Base-by-base conservation (phyloP, 345 rosid species). In the Moringa oleifera region DNA sequence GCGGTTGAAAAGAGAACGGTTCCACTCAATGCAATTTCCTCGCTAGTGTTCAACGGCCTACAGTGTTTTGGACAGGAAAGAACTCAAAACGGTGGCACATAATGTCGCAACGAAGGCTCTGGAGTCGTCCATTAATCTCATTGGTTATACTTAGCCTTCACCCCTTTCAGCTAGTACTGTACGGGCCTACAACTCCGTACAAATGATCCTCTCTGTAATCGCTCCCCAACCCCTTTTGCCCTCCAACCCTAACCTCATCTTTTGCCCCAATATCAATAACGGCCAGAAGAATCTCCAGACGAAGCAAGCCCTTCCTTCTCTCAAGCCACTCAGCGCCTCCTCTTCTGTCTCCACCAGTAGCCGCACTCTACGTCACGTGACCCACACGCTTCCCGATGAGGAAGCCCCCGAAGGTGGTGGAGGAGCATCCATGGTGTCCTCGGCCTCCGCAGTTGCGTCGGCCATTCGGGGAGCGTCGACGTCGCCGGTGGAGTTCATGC, bases 391-490 rank as follows among this genome's bases (percentile, higher is more conserved):
- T 46, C 41, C 86, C 60, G 66, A 58, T 64, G 77, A 66, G 25
- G 76, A 81, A 4, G 65, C 72, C 0, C 67, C 53, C 0, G 71
- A 62, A 25, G 57, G 24, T 15, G 46, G 49, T 0, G 60, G 55
- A 6, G 65, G 49, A 0, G 55, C 51, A 15, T 72, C 67, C 41
- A 49, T 81, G 72, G 59, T 83, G 31, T 68, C 95, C 11, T 92
- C 95, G 17, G 95, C 98, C 49, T 81, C 89, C 12, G 96, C 97
- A 11, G 80, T 92, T 18, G 90, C 83, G 15, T 71, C 93, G 10
- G 83, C 93, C 53, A 89, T 92, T 54, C 85, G 84, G 12, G 73
- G 67, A 53, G 79, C 78, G 11, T 87, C 97, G 37, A 83, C 68
- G 6, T 84, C 91, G 20, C 87, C 91, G 0, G 93, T 89, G 7